A percentile compares a stretch with the other conserved stretches of the same genome.
phyloP scores from a whole-genome alignment of 2,329 filamentous ascomycete genomes.

The Cladophialophora yegresii region DNA sequence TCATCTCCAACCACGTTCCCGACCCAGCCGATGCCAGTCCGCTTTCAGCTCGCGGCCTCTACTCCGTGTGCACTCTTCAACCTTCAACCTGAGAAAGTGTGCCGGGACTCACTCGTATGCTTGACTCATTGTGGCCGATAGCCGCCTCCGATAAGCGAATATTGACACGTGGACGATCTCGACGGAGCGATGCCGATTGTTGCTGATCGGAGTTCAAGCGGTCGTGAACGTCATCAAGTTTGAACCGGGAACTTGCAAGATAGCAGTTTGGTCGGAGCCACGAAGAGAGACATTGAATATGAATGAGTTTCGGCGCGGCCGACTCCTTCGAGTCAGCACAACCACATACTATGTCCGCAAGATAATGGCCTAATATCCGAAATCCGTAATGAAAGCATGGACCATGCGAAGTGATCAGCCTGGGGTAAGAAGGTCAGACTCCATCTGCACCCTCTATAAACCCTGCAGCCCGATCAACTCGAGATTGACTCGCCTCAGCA shows the following conservation, averaged over 20 bases:
- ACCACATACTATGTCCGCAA: background rate
- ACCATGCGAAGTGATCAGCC: conserved; percentile 11
- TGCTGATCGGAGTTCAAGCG: conserved; percentile 8
- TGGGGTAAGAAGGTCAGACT: background rate
- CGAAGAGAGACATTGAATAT: background rate
- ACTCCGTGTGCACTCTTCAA: background rate
- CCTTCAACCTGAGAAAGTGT: background rate
- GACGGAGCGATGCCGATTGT: conserved; percentile 2
- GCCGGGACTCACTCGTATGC: background rate
- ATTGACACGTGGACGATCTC: conserved; percentile 12
- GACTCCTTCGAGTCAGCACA: conserved; percentile 19
- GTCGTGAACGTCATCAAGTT: background rate
- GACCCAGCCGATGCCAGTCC: background rate
- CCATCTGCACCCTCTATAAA: background rate
- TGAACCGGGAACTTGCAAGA: background rate
- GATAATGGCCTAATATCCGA: background rate
- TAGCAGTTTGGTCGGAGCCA: background rate
- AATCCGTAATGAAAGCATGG: background rate
- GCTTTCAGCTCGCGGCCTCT: background rate
- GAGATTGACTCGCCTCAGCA: conserved; percentile 1
- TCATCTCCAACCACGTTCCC: conserved; percentile 2
- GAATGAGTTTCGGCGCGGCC: conserved; percentile 14
- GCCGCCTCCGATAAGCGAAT: conserved; percentile 12
- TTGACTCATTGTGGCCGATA: background rate
- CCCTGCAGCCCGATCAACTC: background rate